Evolutionary conservation across 2,329 filamentous ascomycete genomes (phyloP).

Genomic region (Sclerotinia sclerotiorum): DNA sequence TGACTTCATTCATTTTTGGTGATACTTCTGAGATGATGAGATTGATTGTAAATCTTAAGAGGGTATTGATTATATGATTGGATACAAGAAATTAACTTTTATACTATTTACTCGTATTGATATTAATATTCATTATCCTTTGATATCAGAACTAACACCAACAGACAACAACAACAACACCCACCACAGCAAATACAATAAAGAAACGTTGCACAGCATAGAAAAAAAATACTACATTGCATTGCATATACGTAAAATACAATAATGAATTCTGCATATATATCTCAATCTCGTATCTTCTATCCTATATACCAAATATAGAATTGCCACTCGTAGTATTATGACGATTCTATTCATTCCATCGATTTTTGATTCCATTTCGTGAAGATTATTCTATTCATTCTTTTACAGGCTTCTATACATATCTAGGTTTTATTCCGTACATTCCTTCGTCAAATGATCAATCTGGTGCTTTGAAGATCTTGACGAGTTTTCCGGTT

Average conservation of each 20-base stretch:
- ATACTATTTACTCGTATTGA: too few relatives aligned
- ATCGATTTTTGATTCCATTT: neutral
- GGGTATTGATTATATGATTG: neutral
- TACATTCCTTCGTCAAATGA: neutral
- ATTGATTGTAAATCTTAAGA: neutral
- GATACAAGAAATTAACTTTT: neutral
- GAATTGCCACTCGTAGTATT: neutral
- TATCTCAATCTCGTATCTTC: slow-evolving; percentile 13
- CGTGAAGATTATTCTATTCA: neutral
- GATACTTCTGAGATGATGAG: neutral
- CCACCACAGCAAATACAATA: neutral
- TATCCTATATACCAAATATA: neutral
- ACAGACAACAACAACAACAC: too few relatives aligned
- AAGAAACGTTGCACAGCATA: slow-evolving; percentile 2
- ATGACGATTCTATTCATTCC: neutral
- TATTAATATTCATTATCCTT: too few relatives aligned
- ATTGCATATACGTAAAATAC: slow-evolving; percentile 3
- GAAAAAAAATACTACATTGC: too few relatives aligned
- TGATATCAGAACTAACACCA: neutral
- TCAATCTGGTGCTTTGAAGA: neutral
- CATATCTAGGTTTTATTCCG: too few relatives aligned
- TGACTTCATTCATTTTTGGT: neutral
- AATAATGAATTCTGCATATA: neutral
- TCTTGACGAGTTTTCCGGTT: neutral
- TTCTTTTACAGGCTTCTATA: neutral